Base-by-base conservation (phyloP, 2,329 filamentous ascomycete genomes). In the Aspergillus sp. region DNA sequence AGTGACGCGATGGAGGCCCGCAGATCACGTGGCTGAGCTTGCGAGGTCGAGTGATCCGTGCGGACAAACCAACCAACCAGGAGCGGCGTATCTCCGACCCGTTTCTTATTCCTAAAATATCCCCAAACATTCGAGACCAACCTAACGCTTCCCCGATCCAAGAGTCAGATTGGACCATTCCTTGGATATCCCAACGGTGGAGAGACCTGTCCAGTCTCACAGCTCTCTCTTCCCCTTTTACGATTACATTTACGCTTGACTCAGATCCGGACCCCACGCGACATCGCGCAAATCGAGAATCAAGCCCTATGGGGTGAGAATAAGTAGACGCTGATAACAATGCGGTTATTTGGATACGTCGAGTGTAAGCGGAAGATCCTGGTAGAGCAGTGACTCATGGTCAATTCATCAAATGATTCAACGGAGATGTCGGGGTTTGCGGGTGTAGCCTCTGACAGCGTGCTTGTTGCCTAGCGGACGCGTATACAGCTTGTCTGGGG, bases 1-100 rank as follows among this genome's bases (percentile, higher is more conserved):
- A 8, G 27, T 9, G 27, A 31, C 27, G 27, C 27, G 9, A 31
- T 31, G 27, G 9, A 4, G 9, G 27, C 27, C 21, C 27, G 19
- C 15, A 23, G 33, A 55, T 55, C 52, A 55, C 52, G 43, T 55
- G 52, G 52, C 43, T 8, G 35, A 31, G 52, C 44, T 33, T 39
- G 40, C 40, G 41, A 52, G 49, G 35, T 11, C 27, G 2, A 31
- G 27, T 31, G 27, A 31, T 8, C 27, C 27, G 9, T 31, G 27
- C 27, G 27, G 3, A 11, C 27, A 4, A 9, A 31, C 27, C 9
- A 31, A 31, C 27, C 27, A 31, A 31, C 27, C 27, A 31, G 27
- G 27, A 31, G 27, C 9, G 4, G 27, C 9, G 27, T 11, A 31
- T 11, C 27, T 27, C 33, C 33, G 14, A 14, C 35, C 35, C 6